phyloP scores from a whole-genome alignment of 768 basidiomycete species.

The Phanerochaete carnosa region DNA sequence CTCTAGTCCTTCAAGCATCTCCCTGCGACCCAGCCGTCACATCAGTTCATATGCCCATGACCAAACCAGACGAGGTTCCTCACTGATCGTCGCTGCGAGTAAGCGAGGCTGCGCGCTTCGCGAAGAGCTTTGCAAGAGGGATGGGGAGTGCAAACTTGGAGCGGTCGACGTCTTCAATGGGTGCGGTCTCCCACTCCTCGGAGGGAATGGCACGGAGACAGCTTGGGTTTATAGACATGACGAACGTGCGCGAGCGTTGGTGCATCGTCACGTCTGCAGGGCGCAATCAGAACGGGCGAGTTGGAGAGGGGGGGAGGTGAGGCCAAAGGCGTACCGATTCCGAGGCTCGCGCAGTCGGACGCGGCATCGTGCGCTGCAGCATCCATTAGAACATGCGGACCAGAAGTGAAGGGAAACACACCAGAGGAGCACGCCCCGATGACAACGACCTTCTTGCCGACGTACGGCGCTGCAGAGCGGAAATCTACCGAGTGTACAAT shows the following conservation, averaged over 20 bases:
- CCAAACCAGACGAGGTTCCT: neutral
- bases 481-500: slow-evolving; percentile 58
- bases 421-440: slow-evolving; percentile 35
- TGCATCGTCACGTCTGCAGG: slow-evolving; percentile 59
- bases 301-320: neutral
- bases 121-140: slow-evolving; percentile 24
- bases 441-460: slow-evolving; percentile 69
- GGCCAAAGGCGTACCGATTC: slow-evolving; percentile 39
- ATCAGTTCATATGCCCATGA: neutral
- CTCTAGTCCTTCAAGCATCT: slow-evolving; percentile 51
- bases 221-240: slow-evolving; percentile 39
- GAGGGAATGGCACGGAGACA: slow-evolving; percentile 23
- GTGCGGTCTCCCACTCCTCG: slow-evolving; percentile 42
- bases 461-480: slow-evolving; percentile 47
- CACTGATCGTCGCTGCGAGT: slow-evolving; percentile 32
- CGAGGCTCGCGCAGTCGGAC: slow-evolving; percentile 40
- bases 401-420: neutral
- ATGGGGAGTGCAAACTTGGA: slow-evolving; percentile 47
- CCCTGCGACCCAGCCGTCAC: slow-evolving; percentile 24
- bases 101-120: slow-evolving; percentile 27
- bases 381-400: neutral
- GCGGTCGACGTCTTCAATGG: slow-evolving; percentile 52
- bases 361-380: slow-evolving; percentile 45
- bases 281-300: slow-evolving; percentile 12
- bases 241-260: slow-evolving; percentile 51